Percentiles rank a stretch among this genome's conserved stretches.
phyloP scores from a whole-genome alignment of 805 yeast species.

The Scheffersomyces ergatensis region DNA sequence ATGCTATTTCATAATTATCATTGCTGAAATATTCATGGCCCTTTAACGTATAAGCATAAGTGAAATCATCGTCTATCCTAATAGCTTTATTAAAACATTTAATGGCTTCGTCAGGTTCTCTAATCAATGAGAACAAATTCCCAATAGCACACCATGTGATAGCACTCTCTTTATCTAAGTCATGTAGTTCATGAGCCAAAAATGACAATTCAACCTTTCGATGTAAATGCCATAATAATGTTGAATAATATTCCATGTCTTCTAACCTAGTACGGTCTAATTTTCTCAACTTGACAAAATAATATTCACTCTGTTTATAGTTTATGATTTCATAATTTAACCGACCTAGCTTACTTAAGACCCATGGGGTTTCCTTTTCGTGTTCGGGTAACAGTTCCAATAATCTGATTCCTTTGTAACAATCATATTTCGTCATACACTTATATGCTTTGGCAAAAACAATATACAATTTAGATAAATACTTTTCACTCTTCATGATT shows the following conservation, averaged over 20 bases:
- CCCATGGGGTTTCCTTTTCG: slow-evolving; percentile 79
- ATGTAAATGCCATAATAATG: slow-evolving; percentile 89
- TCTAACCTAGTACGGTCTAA: slow-evolving; percentile 74
- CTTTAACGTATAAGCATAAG: slow-evolving; percentile 87
- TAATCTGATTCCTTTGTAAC: slow-evolving; percentile 73
- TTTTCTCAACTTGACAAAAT: slow-evolving; percentile 59
- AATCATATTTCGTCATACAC: slow-evolving; percentile 65
- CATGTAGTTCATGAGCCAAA: slow-evolving; percentile 77
- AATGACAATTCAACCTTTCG: slow-evolving; percentile 76
- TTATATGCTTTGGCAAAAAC: slow-evolving; percentile 60
- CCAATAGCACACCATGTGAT: slow-evolving; percentile 94
- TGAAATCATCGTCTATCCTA: slow-evolving; percentile 62
- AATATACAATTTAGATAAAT: slow-evolving; percentile 47
- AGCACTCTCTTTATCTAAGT: slow-evolving; percentile 61
- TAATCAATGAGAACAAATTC: slow-evolving; percentile 75
- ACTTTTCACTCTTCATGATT: slow-evolving; percentile 34
- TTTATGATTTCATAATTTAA: slow-evolving; percentile 84
- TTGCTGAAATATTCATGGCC: slow-evolving; percentile 89
- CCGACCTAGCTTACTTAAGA: slow-evolving; percentile 73
- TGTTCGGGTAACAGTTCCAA: slow-evolving; percentile 61
- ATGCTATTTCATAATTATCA: slow-evolving; percentile 88
- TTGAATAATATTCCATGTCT: slow-evolving; percentile 91
- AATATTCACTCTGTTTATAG: slow-evolving; percentile 70
- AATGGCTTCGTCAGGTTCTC: slow-evolving; percentile 88
- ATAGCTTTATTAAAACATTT: slow-evolving; percentile 81